These are phyloP conservation scores for Leucaena leucocephala DNA, from an alignment of 306 rosid genomes.

Conservation along the genomic window DNA sequence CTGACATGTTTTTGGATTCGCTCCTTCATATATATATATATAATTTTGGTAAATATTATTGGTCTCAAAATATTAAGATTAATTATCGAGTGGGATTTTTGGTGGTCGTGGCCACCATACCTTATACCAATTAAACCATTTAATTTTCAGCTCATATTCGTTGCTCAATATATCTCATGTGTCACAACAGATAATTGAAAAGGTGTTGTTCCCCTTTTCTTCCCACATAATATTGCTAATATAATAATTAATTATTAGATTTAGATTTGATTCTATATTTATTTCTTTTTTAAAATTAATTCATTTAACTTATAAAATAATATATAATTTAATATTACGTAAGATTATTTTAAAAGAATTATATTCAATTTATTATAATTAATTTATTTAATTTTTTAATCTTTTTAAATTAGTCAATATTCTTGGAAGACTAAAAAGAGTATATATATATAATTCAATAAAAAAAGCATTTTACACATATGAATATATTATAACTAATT, in stretches of 20 bases:
- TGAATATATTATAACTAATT: not conserved
- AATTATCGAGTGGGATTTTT: slow-evolving; percentile 46
- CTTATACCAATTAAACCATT: slow-evolving; percentile 5
- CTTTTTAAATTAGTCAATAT: too few relatives aligned
- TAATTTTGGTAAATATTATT: slow-evolving; percentile 60
- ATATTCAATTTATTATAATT: too few relatives aligned
- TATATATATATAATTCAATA: not conserved
- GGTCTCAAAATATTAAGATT: slow-evolving; percentile 36
- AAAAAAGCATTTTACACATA: not conserved
- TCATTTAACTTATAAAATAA: too few relatives aligned
- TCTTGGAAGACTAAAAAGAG: too few relatives aligned
- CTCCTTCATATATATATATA: slow-evolving; percentile 2
- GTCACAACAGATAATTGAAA: slow-evolving; percentile 16
- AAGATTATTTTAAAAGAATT: too few relatives aligned
- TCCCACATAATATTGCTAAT: too few relatives aligned
- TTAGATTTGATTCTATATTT: too few relatives aligned
- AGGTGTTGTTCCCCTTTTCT: too few relatives aligned
- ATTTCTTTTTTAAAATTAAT: too few relatives aligned
- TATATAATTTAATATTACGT: too few relatives aligned
- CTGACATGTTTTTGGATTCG: slow-evolving; percentile 77
- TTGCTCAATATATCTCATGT: slow-evolving; percentile 2
- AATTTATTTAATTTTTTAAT: too few relatives aligned
- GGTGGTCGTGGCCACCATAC: slow-evolving; percentile 30
- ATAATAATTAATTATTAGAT: too few relatives aligned
- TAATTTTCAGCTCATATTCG: slow-evolving; percentile 23